phyloP scores from a whole-genome alignment of 257 asterid genomes.

The Nicotiana attenuata region DNA sequence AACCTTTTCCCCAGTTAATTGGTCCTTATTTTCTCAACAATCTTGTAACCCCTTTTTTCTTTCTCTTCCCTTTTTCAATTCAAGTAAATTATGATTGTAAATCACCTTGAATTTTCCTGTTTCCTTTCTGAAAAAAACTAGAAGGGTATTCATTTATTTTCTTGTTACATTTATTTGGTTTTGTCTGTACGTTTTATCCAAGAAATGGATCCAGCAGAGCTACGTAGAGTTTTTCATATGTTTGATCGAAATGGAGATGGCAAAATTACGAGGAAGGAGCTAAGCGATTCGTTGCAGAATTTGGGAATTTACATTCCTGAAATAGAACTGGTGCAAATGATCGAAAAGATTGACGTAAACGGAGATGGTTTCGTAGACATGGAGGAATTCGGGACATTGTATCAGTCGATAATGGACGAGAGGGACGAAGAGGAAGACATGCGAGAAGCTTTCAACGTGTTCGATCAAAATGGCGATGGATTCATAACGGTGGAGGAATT shows the following conservation, averaged over 20 bases:
- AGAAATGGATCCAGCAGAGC: constrained; percentile 34
- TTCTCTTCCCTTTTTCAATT: neutral
- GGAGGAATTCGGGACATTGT: constrained; percentile 36
- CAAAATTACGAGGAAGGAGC: constrained; percentile 28
- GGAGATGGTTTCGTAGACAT: constrained; percentile 35
- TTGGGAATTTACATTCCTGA: constrained; percentile 37
- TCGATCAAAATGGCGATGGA: constrained; percentile 39
- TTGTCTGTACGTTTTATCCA: neutral
- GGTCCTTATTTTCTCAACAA: neutral
- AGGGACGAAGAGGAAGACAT: constrained; percentile 37
- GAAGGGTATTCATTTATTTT: neutral
- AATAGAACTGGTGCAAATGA: constrained; percentile 32
- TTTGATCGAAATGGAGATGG: constrained; percentile 41
- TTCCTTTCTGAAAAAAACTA: neutral
- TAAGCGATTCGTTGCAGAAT: constrained; percentile 27
- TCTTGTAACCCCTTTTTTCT: neutral
- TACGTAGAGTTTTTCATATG: constrained; percentile 37
- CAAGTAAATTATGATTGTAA: neutral
- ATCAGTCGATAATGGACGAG: constrained; percentile 27
- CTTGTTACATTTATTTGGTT: neutral
- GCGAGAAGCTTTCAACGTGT: constrained; percentile 37
- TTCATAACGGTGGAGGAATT: constrained; percentile 38
- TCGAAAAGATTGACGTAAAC: constrained; percentile 34
- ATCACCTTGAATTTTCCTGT: neutral
- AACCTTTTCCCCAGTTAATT: neutral